Evolutionary conservation across 2,329 filamentous ascomycete genomes (phyloP).

Genomic region (Hypoxylon sp.): DNA sequence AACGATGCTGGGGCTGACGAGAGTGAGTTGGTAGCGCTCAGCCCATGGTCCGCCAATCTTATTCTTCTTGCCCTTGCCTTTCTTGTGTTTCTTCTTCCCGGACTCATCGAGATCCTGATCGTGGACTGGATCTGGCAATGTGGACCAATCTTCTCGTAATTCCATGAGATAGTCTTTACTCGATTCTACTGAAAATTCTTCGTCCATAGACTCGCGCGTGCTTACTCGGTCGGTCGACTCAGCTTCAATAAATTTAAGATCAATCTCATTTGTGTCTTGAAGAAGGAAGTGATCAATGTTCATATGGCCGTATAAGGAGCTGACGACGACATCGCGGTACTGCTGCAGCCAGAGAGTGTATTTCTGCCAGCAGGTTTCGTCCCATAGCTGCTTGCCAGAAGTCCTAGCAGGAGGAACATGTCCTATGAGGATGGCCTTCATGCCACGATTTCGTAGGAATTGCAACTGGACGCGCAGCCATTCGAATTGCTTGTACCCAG

Average conservation of each 20-base stretch:
- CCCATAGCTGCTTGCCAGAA: constrained; percentile 88
- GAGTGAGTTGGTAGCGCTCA: constrained; percentile 85
- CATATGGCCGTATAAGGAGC: constrained; percentile 92
- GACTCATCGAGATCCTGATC: constrained; percentile 51
- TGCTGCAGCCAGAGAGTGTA: constrained; percentile 92
- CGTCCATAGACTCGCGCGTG: constrained; percentile 60
- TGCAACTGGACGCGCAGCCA: constrained; percentile 94
- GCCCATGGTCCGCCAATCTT: constrained; percentile 85
- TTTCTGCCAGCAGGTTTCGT: constrained; percentile 98
- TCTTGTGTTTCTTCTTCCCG: constrained; percentile 65
- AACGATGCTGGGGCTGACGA: constrained; percentile 89
- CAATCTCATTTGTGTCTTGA: constrained; percentile 84
- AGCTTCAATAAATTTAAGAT: constrained; percentile 65
- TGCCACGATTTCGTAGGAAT: constrained; percentile 82
- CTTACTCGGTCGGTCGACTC: constrained; percentile 48
- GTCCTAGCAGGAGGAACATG: constrained; percentile 94
- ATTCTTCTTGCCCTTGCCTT: constrained; percentile 63
- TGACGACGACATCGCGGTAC: constrained; percentile 90
- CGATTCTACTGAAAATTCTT: constrained; percentile 74
- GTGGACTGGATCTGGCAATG: constrained; percentile 71
- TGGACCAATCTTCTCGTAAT: constrained; percentile 82
- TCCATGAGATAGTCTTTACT: constrained; percentile 85
- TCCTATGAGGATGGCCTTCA: constrained; percentile 95
- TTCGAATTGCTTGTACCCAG: constrained; percentile 94
- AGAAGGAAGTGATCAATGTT: constrained; percentile 98